phyloP scores from a whole-genome alignment of 2,329 filamentous ascomycete genomes.

The Trichoderma arundinaceum region DNA sequence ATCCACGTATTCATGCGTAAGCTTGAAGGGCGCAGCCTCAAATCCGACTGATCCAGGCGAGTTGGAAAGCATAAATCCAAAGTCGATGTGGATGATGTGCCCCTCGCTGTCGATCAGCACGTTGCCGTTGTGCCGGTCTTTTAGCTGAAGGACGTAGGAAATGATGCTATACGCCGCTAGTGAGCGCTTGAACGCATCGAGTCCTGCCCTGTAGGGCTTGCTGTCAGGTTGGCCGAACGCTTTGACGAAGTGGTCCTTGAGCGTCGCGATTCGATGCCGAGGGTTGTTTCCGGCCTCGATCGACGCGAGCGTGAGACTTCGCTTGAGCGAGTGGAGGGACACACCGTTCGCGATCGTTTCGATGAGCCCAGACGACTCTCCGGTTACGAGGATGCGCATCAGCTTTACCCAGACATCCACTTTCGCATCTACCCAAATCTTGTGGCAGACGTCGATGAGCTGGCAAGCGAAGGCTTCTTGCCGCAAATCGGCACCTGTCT shows the following conservation, averaged over 20 bases:
- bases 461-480: constrained; percentile 89
- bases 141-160: constrained; percentile 81
- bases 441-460: constrained; percentile 79
- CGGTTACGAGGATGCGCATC: constrained; percentile 86
- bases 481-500: constrained; percentile 80
- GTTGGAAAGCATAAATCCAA: constrained; percentile 89
- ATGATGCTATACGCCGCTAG: constrained; percentile 86
- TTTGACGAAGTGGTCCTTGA: constrained; percentile 82
- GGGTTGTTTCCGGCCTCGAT: constrained; percentile 76
- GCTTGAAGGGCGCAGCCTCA: constrained; percentile 84
- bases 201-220: constrained; percentile 71
- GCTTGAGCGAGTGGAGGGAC: constrained; percentile 83
- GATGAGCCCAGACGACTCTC: constrained; percentile 82
- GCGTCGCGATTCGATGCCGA: constrained; percentile 75
- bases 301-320: constrained; percentile 76
- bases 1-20: constrained; percentile 85
- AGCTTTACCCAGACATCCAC: constrained; percentile 86
- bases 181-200: constrained; percentile 80
- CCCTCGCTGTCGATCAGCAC: constrained; percentile 85
- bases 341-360: constrained; percentile 90
- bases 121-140: constrained; percentile 86
- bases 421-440: constrained; percentile 77
- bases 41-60: constrained; percentile 84
- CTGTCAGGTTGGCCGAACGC: constrained; percentile 75
- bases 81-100: constrained; percentile 88